Conservation (phyloP, 2,329 filamentous ascomycete species). For the Penicillium occitanis region DNA sequence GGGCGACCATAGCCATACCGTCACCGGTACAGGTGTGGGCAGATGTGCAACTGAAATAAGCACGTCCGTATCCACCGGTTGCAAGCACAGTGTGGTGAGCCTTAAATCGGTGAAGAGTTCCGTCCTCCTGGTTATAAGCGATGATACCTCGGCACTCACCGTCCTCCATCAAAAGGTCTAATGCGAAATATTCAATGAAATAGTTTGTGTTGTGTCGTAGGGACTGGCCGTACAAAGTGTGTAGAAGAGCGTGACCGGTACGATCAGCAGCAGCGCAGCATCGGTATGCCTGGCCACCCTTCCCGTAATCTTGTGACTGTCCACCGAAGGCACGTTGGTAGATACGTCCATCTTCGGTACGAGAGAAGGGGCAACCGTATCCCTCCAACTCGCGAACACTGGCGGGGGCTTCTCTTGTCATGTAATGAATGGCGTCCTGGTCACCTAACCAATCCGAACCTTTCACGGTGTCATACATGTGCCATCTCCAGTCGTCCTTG, state of each 20-base stretch:
- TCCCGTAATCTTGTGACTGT: constrained; percentile 90
- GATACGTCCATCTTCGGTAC: constrained; percentile 95
- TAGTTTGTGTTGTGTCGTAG: constrained; percentile 98
- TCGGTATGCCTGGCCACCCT: constrained; percentile 96
- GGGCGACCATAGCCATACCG: constrained; percentile 98
- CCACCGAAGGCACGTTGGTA: constrained; percentile 99
- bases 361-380: constrained; percentile 89
- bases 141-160: constrained; percentile 95
- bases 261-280: constrained; percentile 94
- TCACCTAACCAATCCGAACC: constrained; percentile 97
- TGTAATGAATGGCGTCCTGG: constrained; percentile 97
- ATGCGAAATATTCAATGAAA: constrained; percentile 98
- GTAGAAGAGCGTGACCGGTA: constrained; percentile 94
- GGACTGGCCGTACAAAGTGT: constrained; percentile 97
- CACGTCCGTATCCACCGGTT: constrained; percentile 94
- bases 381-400: constrained; percentile 95
- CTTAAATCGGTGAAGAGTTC: constrained; percentile 94
- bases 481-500: constrained; percentile 97
- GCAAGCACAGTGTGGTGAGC: constrained; percentile 95
- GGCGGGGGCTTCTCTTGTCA: constrained; percentile 90
- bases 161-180: constrained; percentile 96
- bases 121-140: constrained; percentile 98
- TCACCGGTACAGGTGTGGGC: constrained; percentile 99
- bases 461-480: constrained; percentile 99
- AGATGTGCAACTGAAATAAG: constrained; percentile 97